Percentiles rank a stretch among this genome's conserved stretches.
Conservation (phyloP, 2,329 filamentous ascomycete species). For the Ceratocystiopsis brevicomis region DNA sequence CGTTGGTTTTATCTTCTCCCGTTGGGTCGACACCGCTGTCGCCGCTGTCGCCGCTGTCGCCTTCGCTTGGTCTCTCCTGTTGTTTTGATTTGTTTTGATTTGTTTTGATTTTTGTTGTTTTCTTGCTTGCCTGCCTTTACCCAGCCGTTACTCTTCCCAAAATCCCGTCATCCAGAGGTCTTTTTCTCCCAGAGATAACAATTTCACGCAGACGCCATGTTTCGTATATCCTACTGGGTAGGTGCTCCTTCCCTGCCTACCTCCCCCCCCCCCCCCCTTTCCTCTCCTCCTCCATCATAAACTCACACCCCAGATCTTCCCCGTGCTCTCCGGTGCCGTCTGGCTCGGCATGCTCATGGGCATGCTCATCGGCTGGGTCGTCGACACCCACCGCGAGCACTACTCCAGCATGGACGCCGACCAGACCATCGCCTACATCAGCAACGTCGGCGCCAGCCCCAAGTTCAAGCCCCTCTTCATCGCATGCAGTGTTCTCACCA, state of each 20-base stretch:
- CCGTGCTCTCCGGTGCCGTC: conserved; percentile 44
- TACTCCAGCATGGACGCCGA: conserved; percentile 40
- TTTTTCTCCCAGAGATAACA: too few relatives aligned
- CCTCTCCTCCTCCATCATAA: not conserved
- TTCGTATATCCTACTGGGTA: conserved; percentile 6
- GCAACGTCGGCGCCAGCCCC: conserved; percentile 37
- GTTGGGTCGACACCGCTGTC: too few relatives aligned
- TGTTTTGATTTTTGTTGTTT: too few relatives aligned
- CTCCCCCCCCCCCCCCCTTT: not conserved
- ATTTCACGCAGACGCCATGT: conserved; percentile 1
- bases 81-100: too few relatives aligned
- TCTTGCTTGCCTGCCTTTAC: not conserved
- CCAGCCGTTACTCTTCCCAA: not conserved
- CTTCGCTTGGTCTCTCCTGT: too few relatives aligned
- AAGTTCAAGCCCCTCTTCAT: conserved; percentile 63
- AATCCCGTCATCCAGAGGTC: too few relatives aligned
- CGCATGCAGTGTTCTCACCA: conserved; percentile 48
- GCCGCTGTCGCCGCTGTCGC: too few relatives aligned
- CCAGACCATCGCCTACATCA: conserved; percentile 54
- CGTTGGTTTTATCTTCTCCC: not conserved
- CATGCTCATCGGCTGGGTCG: conserved; percentile 51
- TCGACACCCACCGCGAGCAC: conserved; percentile 30
- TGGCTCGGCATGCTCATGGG: conserved; percentile 51
- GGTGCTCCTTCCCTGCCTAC: too few relatives aligned
- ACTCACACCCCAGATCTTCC: conserved; percentile 40